Evolutionary conservation across 78 protist species (phyloP).

Genomic region (Acrasis kona): DNA sequence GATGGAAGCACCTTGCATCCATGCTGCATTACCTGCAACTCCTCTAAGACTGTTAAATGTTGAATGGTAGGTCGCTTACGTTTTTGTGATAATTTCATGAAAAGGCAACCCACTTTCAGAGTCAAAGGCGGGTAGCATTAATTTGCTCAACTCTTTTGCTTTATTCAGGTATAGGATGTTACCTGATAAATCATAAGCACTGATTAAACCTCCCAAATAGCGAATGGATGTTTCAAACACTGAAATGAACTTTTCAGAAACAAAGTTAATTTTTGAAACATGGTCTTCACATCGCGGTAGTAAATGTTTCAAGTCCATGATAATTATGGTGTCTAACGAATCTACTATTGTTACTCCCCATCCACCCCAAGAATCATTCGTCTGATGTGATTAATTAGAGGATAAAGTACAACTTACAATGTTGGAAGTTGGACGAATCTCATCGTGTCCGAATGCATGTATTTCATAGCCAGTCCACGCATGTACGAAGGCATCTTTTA

Average conservation of each 20-base stretch:
- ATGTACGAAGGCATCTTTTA: constrained; percentile 9
- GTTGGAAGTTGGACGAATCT: constrained; percentile 40
- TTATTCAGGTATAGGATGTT: constrained; percentile 29
- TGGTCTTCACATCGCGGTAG: too few species aligned
- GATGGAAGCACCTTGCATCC: constrained; percentile 35
- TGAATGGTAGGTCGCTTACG: constrained; percentile 5
- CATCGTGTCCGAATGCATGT: constrained; percentile 69
- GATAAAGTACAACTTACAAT: too few species aligned
- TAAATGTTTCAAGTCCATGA: constrained; percentile 36
- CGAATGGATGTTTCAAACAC: constrained; percentile 78
- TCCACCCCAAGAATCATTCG: too few species aligned
- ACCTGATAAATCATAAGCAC: constrained; percentile 53
- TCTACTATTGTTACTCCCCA: constrained; percentile 63
- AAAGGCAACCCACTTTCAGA: neutral
- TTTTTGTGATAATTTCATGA: too few species aligned
- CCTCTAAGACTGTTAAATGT: constrained; percentile 5
- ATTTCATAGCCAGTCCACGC: constrained; percentile 54
- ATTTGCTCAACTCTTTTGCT: constrained; percentile 15
- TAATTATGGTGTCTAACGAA: constrained; percentile 45
- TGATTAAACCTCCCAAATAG: constrained; percentile 61
- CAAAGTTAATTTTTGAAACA: neutral
- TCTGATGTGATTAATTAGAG: too few species aligned
- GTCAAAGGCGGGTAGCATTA: neutral
- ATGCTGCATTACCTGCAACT: constrained; percentile 3
- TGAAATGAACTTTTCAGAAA: constrained; percentile 2